Percentiles rank a stretch among this genome's conserved stretches.
phyloP scores from a whole-genome alignment of 306 rosid genomes.

The Malus sieversii region DNA sequence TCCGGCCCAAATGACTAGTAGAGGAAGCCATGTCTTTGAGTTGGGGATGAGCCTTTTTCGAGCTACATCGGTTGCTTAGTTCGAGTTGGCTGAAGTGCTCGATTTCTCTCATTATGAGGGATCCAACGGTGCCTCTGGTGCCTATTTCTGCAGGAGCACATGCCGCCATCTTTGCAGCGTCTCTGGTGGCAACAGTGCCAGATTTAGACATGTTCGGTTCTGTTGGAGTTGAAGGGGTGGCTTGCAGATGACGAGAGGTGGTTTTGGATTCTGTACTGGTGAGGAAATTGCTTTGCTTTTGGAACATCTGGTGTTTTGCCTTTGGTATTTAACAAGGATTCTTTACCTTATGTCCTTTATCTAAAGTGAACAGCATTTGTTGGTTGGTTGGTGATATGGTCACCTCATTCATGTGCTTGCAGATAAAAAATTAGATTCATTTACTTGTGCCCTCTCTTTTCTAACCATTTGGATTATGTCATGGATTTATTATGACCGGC shows the following conservation, averaged over 20 bases:
- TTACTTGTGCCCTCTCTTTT: constrained; percentile 20
- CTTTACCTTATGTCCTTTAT: constrained; percentile 33
- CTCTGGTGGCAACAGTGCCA: constrained; percentile 15
- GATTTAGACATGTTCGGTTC: constrained; percentile 34
- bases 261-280: constrained; percentile 27
- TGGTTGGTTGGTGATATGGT: constrained; percentile 32
- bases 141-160: constrained; percentile 49
- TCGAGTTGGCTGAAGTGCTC: constrained; percentile 44
- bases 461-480: constrained; percentile 20
- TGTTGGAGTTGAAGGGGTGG: constrained; percentile 26
- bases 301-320: constrained; percentile 30
- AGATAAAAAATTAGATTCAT: constrained; percentile 30
- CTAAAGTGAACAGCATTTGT: constrained; percentile 24
- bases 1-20: constrained; percentile 29
- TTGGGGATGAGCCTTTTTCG: constrained; percentile 27
- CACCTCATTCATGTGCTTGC: constrained; percentile 51
- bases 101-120: constrained; percentile 64
- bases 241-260: constrained; percentile 35
- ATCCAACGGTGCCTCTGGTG: constrained; percentile 57
- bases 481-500: constrained; percentile 4
- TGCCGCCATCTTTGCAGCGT: constrained; percentile 30
- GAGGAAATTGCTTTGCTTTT: constrained; percentile 28
- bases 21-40: constrained; percentile 30
- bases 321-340: constrained; percentile 27
- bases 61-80: constrained; percentile 22